A percentile compares a stretch with the other conserved stretches of the same genome.
Evolutionary conservation across 352 stramenopile species (phyloP).

Genomic region (Saprolegnia parasitica): DNA sequence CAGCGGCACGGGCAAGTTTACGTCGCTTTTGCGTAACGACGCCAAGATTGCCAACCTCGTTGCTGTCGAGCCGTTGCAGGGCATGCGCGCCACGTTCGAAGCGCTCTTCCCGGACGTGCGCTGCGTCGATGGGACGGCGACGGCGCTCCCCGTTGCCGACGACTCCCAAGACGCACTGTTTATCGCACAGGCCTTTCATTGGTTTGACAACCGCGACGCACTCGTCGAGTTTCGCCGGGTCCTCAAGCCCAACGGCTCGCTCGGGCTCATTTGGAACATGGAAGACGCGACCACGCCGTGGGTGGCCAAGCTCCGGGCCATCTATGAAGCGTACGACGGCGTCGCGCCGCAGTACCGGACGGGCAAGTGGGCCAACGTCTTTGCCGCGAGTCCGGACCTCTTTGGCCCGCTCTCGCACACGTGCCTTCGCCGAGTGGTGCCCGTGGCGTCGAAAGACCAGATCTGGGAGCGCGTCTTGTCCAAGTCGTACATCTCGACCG

Average conservation of each 20-base stretch:
- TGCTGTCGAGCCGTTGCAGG: constrained; percentile 16
- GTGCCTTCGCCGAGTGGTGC: neutral
- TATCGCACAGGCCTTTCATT: constrained; percentile 29
- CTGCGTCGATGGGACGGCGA: constrained; percentile 23
- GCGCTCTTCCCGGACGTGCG: constrained; percentile 11
- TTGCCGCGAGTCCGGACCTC: neutral
- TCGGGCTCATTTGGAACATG: constrained; percentile 30
- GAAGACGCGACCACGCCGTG: constrained; percentile 28
- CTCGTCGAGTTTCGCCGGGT: constrained; percentile 20
- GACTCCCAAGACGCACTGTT: constrained; percentile 25
- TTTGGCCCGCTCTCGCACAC: constrained; percentile 16
- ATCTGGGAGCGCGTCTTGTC: constrained; percentile 29
- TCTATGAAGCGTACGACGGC: constrained; percentile 26
- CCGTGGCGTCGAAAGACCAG: constrained; percentile 19
- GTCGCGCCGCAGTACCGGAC: constrained; percentile 27
- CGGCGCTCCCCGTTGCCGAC: constrained; percentile 12
- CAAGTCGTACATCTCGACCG: constrained; percentile 27
- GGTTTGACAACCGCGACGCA: constrained; percentile 18
- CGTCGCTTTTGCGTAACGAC: constrained; percentile 17
- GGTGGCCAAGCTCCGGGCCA: constrained; percentile 15
- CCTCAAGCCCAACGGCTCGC: constrained; percentile 1
- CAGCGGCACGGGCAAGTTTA: constrained; percentile 29
- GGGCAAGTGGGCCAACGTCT: constrained; percentile 19
- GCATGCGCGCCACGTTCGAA: constrained; percentile 21
- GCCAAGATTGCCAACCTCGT: neutral